Conservation (phyloP, 169 alveolate genomes). For the Cyclospora cayetanensis region DNA sequence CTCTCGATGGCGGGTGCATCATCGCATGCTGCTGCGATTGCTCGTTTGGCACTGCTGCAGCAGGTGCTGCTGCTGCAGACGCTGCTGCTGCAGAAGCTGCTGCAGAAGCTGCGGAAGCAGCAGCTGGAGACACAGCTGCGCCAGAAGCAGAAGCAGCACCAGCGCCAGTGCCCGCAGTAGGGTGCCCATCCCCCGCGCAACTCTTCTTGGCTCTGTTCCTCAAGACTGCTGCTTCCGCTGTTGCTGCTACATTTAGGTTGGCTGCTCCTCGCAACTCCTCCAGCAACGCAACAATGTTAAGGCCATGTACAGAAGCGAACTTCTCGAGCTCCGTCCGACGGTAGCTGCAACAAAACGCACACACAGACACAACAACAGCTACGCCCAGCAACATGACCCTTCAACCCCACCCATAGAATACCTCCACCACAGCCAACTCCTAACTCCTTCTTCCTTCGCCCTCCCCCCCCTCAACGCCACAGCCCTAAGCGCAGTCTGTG, state of each 20-base stretch:
- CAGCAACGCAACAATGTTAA: slow-evolving; percentile 44
- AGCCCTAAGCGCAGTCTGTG: too few species aligned
- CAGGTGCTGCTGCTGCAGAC: not conserved
- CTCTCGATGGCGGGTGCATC: not conserved
- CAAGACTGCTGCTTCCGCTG: slow-evolving; percentile 51
- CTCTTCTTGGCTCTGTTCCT: not conserved
- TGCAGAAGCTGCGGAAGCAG: not conserved
- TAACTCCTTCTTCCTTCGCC: too few species aligned
- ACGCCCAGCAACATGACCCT: slow-evolving; percentile 32
- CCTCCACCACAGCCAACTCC: too few species aligned
- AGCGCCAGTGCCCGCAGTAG: not conserved
- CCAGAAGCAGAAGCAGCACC: not conserved
- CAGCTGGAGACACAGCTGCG: not conserved
- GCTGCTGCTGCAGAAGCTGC: not conserved
- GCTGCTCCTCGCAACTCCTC: slow-evolving; percentile 61
- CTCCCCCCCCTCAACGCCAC: too few species aligned
- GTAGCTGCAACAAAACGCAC: slow-evolving; percentile 51
- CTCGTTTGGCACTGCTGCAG: not conserved
- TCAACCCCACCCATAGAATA: too few species aligned
- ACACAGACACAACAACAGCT: slow-evolving; percentile 24
- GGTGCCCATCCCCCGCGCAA: not conserved
- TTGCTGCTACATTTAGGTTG: slow-evolving; percentile 18
- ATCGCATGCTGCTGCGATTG: not conserved
- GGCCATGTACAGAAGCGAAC: slow-evolving; percentile 58
- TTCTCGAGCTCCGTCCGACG: slow-evolving; percentile 66